A percentile compares a stretch with the other conserved stretches of the same genome.
Evolutionary conservation across 345 rosid species (phyloP).

Genomic region (Populus alba): DNA sequence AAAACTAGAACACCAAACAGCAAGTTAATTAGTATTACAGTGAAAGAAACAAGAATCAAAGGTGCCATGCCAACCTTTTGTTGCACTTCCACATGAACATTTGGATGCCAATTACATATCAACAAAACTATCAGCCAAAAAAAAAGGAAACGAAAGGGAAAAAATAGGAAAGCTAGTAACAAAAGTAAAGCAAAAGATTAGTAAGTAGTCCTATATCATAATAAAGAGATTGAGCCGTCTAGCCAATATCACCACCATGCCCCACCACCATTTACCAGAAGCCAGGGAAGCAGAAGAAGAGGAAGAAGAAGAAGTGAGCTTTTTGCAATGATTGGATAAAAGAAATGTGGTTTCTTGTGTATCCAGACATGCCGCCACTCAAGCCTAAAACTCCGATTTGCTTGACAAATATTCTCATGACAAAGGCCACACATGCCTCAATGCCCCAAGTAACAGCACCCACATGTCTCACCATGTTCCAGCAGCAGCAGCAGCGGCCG

Average conservation of each 20-base stretch:
- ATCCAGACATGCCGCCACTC: background rate
- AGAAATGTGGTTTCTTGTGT: conserved; percentile 7
- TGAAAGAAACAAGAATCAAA: background rate
- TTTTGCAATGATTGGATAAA: conserved; percentile 2
- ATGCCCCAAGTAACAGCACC: conserved; percentile 3
- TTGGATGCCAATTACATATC: background rate
- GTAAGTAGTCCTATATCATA: background rate
- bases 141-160: background rate
- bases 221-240: conserved; percentile 47
- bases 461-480: conserved; percentile 6
- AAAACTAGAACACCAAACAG: background rate
- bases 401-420: background rate
- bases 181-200: background rate
- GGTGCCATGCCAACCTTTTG: background rate
- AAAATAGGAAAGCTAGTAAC: background rate
- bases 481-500: background rate
- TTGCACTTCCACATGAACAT: background rate
- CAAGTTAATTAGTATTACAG: background rate
- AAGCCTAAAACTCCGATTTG: conserved; percentile 7
- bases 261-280: conserved; percentile 12
- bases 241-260: conserved; percentile 46
- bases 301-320: conserved; percentile 12
- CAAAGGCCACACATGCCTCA: background rate
- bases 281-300: conserved; percentile 12
- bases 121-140: background rate